Evolutionary conservation across 208 protist species (phyloP).

Genomic region (Vickermania spadyakhi): DNA sequence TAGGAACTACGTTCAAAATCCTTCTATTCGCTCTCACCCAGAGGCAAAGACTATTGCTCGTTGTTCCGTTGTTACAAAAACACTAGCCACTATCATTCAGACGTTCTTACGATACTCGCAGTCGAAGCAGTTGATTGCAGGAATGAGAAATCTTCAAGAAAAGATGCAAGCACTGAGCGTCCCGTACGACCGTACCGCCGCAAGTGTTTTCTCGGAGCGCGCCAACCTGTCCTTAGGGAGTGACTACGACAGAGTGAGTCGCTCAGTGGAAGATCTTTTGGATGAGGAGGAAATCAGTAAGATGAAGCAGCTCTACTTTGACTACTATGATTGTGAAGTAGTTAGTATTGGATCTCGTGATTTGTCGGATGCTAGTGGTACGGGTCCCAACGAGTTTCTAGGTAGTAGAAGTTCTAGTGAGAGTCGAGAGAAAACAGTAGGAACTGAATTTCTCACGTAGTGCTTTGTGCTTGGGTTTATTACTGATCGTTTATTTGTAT

Average conservation of each 20-base stretch:
- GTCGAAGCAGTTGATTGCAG: conserved; percentile 20
- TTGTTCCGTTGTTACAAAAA: conserved; percentile 64
- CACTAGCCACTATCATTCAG: conserved; percentile 58
- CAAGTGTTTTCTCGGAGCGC: background rate
- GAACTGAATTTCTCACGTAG: too few relatives aligned
- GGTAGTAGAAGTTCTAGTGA: background rate
- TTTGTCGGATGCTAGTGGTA: background rate
- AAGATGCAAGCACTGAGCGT: background rate
- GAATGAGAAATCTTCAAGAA: background rate
- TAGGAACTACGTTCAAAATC: background rate
- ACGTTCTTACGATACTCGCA: conserved; percentile 44
- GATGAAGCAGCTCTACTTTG: conserved; percentile 83
- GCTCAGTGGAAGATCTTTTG: conserved; percentile 39
- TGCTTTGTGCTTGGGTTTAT: too few relatives aligned
- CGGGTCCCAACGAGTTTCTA: background rate
- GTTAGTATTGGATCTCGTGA: conserved; percentile 16
- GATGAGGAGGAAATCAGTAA: conserved; percentile 50
- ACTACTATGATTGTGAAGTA: conserved; percentile 84
- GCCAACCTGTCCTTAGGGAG: conserved; percentile 13
- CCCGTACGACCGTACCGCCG: conserved; percentile 1
- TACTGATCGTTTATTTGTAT: too few relatives aligned
- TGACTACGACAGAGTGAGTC: conserved; percentile 10
- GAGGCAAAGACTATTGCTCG: conserved; percentile 46
- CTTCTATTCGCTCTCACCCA: conserved; percentile 12
- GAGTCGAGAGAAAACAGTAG: too few relatives aligned